Evolutionary conservation across 352 stramenopile genomes (phyloP).

Genomic region (Globisporangium barbulae): DNA sequence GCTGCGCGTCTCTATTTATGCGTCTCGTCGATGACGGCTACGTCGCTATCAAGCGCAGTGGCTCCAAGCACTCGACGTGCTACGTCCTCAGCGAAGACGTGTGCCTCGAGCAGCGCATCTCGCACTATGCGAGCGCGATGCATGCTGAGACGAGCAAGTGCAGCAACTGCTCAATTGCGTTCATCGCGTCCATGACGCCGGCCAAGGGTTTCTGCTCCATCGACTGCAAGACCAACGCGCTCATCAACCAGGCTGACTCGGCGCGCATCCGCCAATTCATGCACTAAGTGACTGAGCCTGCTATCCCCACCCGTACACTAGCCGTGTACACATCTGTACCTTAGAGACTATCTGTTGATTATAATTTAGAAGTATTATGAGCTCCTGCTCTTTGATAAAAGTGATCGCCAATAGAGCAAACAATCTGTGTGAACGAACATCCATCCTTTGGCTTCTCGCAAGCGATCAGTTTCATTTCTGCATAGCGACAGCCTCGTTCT

Average conservation of each 20-base stretch:
- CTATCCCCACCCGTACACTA: neutral
- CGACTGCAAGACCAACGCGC: slow-evolving; percentile 84
- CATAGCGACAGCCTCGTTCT: neutral
- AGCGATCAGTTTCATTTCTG: too few relatives aligned
- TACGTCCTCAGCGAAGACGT: slow-evolving; percentile 72
- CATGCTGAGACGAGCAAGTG: slow-evolving; percentile 81
- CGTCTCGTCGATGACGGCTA: slow-evolving; percentile 69
- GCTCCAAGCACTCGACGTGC: slow-evolving; percentile 52
- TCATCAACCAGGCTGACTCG: slow-evolving; percentile 71
- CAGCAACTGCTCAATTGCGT: slow-evolving; percentile 75
- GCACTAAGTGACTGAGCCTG: slow-evolving; percentile 21
- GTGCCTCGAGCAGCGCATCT: slow-evolving; percentile 48
- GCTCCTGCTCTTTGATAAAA: slow-evolving; percentile 2
- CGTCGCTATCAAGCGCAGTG: slow-evolving; percentile 57
- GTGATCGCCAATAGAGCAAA: neutral
- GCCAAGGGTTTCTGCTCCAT: slow-evolving; percentile 80
- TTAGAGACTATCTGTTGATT: slow-evolving; percentile 17
- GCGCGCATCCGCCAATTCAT: slow-evolving; percentile 56
- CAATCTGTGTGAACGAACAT: neutral
- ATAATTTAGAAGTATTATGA: slow-evolving; percentile 25
- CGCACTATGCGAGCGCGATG: slow-evolving; percentile 62
- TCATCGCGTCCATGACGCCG: slow-evolving; percentile 57
- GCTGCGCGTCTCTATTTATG: slow-evolving; percentile 50
- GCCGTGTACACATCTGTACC: slow-evolving; percentile 2
- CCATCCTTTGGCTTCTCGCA: neutral